A percentile compares a stretch with the other conserved stretches of the same genome.
These are phyloP conservation scores for Claviceps capensis DNA, from an alignment of 2,329 filamentous ascomycete genomes.

Conservation along the genomic window DNA sequence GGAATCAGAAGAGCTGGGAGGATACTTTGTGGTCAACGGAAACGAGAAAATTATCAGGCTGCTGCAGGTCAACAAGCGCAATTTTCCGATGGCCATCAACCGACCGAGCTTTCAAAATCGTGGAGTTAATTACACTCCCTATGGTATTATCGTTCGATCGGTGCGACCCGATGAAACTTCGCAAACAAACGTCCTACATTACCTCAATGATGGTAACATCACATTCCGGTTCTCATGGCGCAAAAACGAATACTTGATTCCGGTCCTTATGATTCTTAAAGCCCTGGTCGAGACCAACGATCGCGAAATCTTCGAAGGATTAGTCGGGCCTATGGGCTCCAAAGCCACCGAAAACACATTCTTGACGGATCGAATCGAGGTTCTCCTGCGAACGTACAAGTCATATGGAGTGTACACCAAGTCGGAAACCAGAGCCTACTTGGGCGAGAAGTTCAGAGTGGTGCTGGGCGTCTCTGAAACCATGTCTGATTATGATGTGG, in stretches of 20 bases:
- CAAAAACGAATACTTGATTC: conserved; percentile 93
- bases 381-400: conserved; percentile 88
- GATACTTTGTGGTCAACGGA: conserved; percentile 95
- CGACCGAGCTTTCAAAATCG: conserved; percentile 81
- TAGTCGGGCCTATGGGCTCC: conserved; percentile 65
- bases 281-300: conserved; percentile 93
- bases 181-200: conserved; percentile 93
- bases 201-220: conserved; percentile 87
- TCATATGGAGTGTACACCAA: conserved; percentile 72
- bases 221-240: conserved; percentile 97
- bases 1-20: conserved; percentile 89
- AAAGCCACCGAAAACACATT: conserved; percentile 79
- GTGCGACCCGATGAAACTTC: conserved; percentile 96
- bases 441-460: conserved; percentile 83
- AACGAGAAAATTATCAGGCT: conserved; percentile 94
- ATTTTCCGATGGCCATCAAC: conserved; percentile 89
- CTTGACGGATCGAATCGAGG: conserved; percentile 84
- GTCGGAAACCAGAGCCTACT: conserved; percentile 67
- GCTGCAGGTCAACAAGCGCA: conserved; percentile 77
- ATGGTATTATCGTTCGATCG: conserved; percentile 80
- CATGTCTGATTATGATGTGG: conserved; percentile 76
- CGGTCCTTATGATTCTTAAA: conserved; percentile 93
- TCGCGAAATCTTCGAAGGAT: conserved; percentile 85
- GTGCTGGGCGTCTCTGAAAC: conserved; percentile 75
- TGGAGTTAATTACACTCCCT: conserved; percentile 76